Evolutionary conservation across 495 filamentous ascomycete species (phyloP).

Genomic region (Penicillium coprophilum): DNA sequence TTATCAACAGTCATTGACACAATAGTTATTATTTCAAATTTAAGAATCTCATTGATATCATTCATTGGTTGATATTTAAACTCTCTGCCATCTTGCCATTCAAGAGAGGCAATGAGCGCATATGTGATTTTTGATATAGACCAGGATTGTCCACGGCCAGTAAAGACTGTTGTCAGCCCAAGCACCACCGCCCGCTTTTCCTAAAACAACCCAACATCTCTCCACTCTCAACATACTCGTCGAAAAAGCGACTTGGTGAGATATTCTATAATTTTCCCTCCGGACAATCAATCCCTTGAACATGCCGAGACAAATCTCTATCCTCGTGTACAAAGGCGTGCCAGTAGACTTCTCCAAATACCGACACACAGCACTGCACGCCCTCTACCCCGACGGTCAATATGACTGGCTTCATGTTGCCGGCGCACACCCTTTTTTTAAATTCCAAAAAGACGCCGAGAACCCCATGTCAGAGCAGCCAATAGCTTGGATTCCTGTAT

Average conservation of each 20-base stretch:
- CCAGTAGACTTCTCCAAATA: slow-evolving; percentile 35
- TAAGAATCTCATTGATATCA: neutral
- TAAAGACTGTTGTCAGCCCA: neutral
- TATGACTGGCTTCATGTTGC: slow-evolving; percentile 27
- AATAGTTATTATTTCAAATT: slow-evolving; percentile 10
- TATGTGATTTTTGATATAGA: neutral
- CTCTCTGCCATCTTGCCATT: neutral
- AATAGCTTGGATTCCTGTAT: slow-evolving; percentile 30
- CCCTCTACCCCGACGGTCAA: slow-evolving; percentile 17
- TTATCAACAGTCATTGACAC: slow-evolving; percentile 42
- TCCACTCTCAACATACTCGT: neutral
- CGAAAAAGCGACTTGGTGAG: neutral
- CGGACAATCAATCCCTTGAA: no score
- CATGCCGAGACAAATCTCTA: slow-evolving; percentile 25
- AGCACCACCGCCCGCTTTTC: neutral
- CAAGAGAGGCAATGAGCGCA: neutral
- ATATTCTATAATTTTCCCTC: neutral
- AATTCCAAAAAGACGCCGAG: slow-evolving; percentile 36
- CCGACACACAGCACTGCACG: slow-evolving; percentile 36
- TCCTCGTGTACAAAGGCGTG: slow-evolving; percentile 32
- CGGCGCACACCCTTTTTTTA: slow-evolving; percentile 32
- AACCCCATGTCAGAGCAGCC: slow-evolving; percentile 58
- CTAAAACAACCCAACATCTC: neutral
- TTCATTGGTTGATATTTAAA: neutral
- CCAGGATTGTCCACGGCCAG: neutral